phyloP scores from a whole-genome alignment of 441 rosid genomes.

The Omphalea diandra region DNA sequence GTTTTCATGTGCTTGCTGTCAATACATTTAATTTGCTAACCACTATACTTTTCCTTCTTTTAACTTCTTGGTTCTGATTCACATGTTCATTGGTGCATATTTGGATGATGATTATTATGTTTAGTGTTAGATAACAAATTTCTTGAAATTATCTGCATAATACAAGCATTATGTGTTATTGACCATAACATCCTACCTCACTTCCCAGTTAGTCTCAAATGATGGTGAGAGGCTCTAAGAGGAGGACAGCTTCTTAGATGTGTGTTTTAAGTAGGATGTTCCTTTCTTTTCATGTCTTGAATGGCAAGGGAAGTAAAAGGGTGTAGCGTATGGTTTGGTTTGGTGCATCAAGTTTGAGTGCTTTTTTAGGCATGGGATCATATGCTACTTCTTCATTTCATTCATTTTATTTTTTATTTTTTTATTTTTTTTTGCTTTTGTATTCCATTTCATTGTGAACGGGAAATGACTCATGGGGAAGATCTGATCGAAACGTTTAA shows the following conservation, averaged over 20 bases:
- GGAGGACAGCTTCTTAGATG: constrained; percentile 10
- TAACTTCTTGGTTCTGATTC: not conserved
- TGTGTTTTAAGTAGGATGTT: constrained; percentile 19
- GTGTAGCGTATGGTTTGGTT: not conserved
- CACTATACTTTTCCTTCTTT: constrained; percentile 14
- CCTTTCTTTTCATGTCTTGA: constrained; percentile 26
- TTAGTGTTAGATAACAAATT: not conserved
- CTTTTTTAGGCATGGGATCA: constrained; percentile 18
- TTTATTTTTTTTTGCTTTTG: no score
- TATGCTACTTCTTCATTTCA: constrained; percentile 7
- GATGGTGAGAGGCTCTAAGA: constrained; percentile 6
- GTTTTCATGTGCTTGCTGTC: constrained; percentile 47
- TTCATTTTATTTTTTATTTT: no score
- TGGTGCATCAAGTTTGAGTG: constrained; percentile 31
- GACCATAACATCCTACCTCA: constrained; percentile 3
- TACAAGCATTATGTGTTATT: not conserved
- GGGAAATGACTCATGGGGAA: constrained; percentile 21
- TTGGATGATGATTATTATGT: not conserved
- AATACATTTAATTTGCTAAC: constrained; percentile 34
- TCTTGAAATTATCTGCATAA: not conserved
- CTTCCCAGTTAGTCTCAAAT: constrained; percentile 3
- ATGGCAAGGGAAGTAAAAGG: constrained; percentile 24
- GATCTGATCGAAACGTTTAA: not conserved
- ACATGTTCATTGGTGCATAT: constrained; percentile 9
- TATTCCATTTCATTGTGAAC: not conserved